Conservation (phyloP, 169 alveolate species). For the Plasmodium knowlesi region DNA sequence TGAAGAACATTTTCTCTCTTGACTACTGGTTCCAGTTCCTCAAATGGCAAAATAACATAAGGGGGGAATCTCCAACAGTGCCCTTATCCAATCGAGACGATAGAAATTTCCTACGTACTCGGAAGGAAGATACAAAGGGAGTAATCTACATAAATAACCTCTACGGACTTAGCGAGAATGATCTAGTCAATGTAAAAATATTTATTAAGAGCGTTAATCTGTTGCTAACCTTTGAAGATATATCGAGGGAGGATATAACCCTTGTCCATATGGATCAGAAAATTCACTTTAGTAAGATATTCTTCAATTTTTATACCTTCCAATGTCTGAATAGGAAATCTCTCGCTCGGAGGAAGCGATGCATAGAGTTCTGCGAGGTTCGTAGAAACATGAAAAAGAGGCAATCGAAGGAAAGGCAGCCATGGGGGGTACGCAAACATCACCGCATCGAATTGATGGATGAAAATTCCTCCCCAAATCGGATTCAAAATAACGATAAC, state of each 20-base stretch:
- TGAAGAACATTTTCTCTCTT: slow-evolving; percentile 36
- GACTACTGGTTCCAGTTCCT: slow-evolving; percentile 25
- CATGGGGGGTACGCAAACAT: neutral
- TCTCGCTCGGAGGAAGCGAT: slow-evolving; percentile 2
- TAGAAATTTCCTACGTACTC: neutral
- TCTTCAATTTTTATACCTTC: slow-evolving; percentile 30
- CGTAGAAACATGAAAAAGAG: neutral
- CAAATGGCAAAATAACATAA: neutral
- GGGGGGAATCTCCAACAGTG: neutral
- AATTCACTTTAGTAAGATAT: slow-evolving; percentile 23
- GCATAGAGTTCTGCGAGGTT: slow-evolving; percentile 4
- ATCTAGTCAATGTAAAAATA: slow-evolving; percentile 20
- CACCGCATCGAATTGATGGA: neutral
- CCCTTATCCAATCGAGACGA: neutral
- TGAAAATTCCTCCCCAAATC: neutral
- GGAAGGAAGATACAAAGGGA: neutral
- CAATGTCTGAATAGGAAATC: slow-evolving; percentile 25
- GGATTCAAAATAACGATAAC: neutral
- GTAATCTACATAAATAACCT: slow-evolving; percentile 26
- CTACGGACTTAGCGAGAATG: slow-evolving; percentile 17
- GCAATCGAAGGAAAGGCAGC: neutral
- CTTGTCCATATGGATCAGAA: slow-evolving; percentile 1
- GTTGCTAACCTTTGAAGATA: slow-evolving; percentile 8
- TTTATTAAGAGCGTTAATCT: slow-evolving; percentile 26
- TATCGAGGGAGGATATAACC: neutral